Evolutionary conservation across 2,329 filamentous ascomycete genomes (phyloP), one percentile per base, ranked within the genome.

Genomic region (Alternaria gaisen): DNA sequence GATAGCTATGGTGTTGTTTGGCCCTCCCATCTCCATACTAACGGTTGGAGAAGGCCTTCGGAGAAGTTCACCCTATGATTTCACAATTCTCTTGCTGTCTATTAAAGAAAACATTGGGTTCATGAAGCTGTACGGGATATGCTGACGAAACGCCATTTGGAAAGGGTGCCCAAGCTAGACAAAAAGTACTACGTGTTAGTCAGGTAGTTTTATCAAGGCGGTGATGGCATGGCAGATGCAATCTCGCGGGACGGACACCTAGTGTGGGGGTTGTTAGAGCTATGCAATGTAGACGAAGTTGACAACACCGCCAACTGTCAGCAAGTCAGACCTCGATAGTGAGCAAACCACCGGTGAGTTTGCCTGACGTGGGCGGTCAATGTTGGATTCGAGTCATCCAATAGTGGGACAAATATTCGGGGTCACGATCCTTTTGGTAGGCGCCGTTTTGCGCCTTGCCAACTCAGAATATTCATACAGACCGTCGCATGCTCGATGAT

Each of bases 391-490:
- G 56, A 28, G 53, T 43, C 55, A 54, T 54, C 56, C 55, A 58
- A 65, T 68, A 36, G 65, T 65, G 56, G 58, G 60, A 57, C 60
- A 53, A 51, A 57, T 26, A 42, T 34, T 60, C 28, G 28, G 60
- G 53, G 61, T 58, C 59, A 63, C 58, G 50, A 53, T 53, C 38
- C 43, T 50, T 64, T 67, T 43, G 55, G 53, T 51, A 61, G 53
- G 47, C 53, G 58, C 32, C 57, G 58, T 50, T 43, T 36, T 54
- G 48, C 52, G 52, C 63, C 61, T 61, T 61, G 42, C 61, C 56
- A 47, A 50, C 53, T 61, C 16, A 20, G 51, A 46, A 44, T 51
- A 44, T 38, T 51, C 53, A 52, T 46, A 48, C 61, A 64, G 43
- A 47, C 44, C 50, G 42, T 60, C 52, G 58, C 46, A 60, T 57